Base-by-base conservation (phyloP, 2,329 filamentous ascomycete species). In the Elsinoe perseae region DNA sequence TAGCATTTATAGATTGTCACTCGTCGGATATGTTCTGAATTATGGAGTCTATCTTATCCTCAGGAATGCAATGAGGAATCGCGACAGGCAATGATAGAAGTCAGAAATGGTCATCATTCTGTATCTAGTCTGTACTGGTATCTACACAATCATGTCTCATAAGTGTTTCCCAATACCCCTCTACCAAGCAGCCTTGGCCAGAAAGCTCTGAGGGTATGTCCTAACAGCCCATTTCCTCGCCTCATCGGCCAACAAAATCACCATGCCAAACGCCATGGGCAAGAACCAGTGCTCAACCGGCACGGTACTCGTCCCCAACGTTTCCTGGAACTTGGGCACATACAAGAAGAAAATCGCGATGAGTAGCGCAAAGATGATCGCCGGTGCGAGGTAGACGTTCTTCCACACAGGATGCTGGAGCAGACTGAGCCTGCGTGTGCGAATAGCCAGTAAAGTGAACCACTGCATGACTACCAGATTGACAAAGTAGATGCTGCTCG, bases 401-500 rank as follows among this genome's bases (percentile, higher is more conserved):
- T 81, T 77, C 6, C 80, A 60, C 0, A 86, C 86, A 2, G 84
- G 82, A 62, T 90, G 86, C 65, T 88, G 83, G 68, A 91, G 83
- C 61, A 91, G 80, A 56, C 80, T 73, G 64, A 82, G 58, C 66
- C 79, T 65, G 65, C 73, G 62, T 61, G 76, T 91, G 14, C 86
- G 77, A 4, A 87, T 77, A 1, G 83, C 82, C 64, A 90, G 78
- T 3, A 90, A 74, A 65, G 86, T 88, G 75, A 89, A 89, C 76
- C 83, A 84, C 75, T 88, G 85, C 85, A 91, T 89, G 50, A 91
- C 83, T 1, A 92, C 87, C 20, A 92, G 73, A 58, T 84, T 91
- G 62, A 90, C 80, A 63, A 91, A 91, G 69, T 91, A 91, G 58
- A 92, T 84, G 14, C 83, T 86, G 34, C 80, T 85, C 0, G 85